Conservation (phyloP, 2,329 filamentous ascomycete species). For the Aspergillus floridensis region DNA sequence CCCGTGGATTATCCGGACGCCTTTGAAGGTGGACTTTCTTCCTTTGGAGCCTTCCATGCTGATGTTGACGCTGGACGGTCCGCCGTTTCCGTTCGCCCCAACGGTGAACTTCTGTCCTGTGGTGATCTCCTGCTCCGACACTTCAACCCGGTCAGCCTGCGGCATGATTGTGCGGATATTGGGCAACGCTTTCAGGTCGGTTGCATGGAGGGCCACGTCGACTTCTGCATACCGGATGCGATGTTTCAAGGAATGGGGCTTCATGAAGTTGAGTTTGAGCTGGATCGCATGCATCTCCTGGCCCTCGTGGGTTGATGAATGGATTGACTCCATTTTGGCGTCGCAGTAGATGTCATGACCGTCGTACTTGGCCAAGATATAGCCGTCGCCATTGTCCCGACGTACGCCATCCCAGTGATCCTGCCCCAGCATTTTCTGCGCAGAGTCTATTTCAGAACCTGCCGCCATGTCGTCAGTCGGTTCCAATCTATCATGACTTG, state of each 20-base stretch:
- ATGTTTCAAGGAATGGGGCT: conserved; percentile 5
- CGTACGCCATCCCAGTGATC: conserved; percentile 3
- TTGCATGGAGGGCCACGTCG: neutral
- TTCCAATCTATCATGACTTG: neutral
- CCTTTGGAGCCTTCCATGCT: conserved; percentile 8
- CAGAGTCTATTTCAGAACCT: neutral
- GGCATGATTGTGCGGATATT: conserved; percentile 8
- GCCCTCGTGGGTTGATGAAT: neutral
- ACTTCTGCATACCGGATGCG: conserved; percentile 6
- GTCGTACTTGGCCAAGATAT: conserved; percentile 4
- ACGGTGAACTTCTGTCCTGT: conserved; percentile 5
- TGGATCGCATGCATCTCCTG: conserved; percentile 4
- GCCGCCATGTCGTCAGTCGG: neutral
- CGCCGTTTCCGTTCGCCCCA: conserved; percentile 1
- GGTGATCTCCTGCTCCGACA: conserved; percentile 6
- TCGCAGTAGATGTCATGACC: conserved; percentile 6
- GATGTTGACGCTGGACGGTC: conserved; percentile 7
- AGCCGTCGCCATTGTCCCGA: conserved; percentile 8
- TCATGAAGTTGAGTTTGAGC: conserved; percentile 10
- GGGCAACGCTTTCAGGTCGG: neutral
- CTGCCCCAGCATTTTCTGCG: neutral
- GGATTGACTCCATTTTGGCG: conserved; percentile 7
- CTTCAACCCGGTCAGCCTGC: conserved; percentile 7
- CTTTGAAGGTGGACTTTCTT: conserved; percentile 2
- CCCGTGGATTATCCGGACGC: conserved; percentile 6